Evolutionary conservation across 148 eudicot species (phyloP), one percentile per base, ranked within the genome.

Genomic region (Drosera capensis): DNA sequence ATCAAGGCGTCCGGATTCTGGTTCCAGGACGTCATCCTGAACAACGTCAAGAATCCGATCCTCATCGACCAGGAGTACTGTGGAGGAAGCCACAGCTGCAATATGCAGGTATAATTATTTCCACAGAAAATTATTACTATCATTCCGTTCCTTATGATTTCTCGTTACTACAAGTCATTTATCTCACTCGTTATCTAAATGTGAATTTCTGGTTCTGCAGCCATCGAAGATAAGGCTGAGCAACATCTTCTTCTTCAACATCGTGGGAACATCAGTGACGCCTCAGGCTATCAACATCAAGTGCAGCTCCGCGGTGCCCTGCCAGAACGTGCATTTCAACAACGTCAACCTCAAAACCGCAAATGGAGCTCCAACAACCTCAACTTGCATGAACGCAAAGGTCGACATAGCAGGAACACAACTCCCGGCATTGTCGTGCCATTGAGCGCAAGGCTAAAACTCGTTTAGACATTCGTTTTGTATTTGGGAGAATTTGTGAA

Each of bases 1-100:
- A 62, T 58, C 30, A 47, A 18, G 45, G 72, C 68, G 26, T 29
- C 40, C 15, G 68, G 68, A 7, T 57, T 68, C 7, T 43, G 45
- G 8, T 68, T 58, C 47, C 22, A 58, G 21, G 54, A 68, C 23
- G 53, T 68, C 23, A 25, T 49, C 16, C 40, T 68, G 65, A 51
- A 58, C 0, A 54, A 47, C 14, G 73, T 68, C 1, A 45, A 55
- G 14, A 63, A 68, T 20, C 73, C 73, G 11, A 63, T 68, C 24
- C 40, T 63, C 20, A 68, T 68, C 12, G 64, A 68, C 57, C 73
- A 68, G 18, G 62, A 63, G 24, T 68, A 68, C 18, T 68, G 73
- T 29, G 72, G 68, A 25, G 25, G 34, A 15, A 16, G 11, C 18
- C 25, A 13, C 0, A 22, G 36, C 28, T 46, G 37, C 23, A 24